Evolutionary conservation across 768 basidiomycete genomes (phyloP), one percentile per base, ranked within the genome.

Genomic region (Hydnomerulius pinastri): DNA sequence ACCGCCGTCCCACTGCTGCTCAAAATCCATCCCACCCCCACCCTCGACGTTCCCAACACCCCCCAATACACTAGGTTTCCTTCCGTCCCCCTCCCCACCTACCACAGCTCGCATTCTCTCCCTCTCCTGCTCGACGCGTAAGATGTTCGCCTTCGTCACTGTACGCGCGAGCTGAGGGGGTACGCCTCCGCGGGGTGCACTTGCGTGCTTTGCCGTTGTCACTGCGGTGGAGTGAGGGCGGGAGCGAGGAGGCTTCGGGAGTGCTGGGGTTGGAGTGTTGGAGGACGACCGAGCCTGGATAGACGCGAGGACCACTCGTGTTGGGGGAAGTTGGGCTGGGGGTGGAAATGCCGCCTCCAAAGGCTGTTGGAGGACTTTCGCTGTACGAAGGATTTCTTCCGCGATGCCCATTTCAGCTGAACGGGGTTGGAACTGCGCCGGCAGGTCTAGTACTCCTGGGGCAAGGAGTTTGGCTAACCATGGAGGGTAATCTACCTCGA

Each of bases 81-180:
- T 61, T 17, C 46, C 46, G 23, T 53, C 41, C 3, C 25, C 30
- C 8, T 13, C n/a, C 3, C 53, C 42, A 28, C 29, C 43, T 41
- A 49, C 55, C 11, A 50, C 39, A 28, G 60, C 53, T 32, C 47
- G 56, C 36, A 57, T 61, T 12, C 55, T 47, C 37, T 59, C 54
- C 35, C 59, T 51, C 42, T 64, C 68, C 27, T 56, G 49, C 35
- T 70, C 66, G 12, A 44, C 42, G 15, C 56, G 56, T 10, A 70
- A 50, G 24, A 59, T 53, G 33, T 61, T 59, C 2, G 59, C 62
- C 40, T 52, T 68, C 20, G 66, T 66, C 23, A 68, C 66, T 4
- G 60, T 57, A n/a, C 66, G 57, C 12, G 68, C 68, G 23, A 68
- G 49, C 21, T 61, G 55, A 0, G 68, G 68, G 35, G 66, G 68